Evolutionary conservation across 139 green algal genomes (phyloP), one percentile per base, ranked within the genome.

Genomic region (Tetratostichococcus sp.): DNA sequence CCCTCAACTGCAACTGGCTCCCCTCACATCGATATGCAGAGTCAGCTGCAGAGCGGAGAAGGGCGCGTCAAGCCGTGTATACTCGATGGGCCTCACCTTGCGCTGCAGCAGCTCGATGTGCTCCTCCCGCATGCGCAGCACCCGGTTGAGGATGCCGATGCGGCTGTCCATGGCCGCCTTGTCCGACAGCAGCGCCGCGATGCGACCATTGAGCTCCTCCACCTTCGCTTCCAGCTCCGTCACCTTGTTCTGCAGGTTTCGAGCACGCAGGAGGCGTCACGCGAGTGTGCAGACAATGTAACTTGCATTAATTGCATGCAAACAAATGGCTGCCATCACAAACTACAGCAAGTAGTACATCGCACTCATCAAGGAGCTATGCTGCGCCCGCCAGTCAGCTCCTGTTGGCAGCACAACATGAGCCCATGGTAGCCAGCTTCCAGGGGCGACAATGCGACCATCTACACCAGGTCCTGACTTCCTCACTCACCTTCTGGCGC

Each of bases 401-500:
- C n/a, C n/a, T n/a, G n/a, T n/a, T n/a, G n/a, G n/a, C n/a, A n/a
- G n/a, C n/a, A n/a, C n/a, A n/a, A n/a, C n/a, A n/a, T n/a, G n/a
- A n/a, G n/a, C n/a, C n/a, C n/a, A n/a, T n/a, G n/a, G n/a, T n/a
- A n/a, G n/a, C n/a, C n/a, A n/a, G n/a, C n/a, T n/a, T n/a, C n/a
- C n/a, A n/a, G n/a, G n/a, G n/a, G n/a, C n/a, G n/a, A n/a, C n/a
- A n/a, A n/a, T n/a, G n/a, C n/a, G n/a, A n/a, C n/a, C n/a, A n/a
- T n/a, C n/a, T n/a, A n/a, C n/a, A n/a, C n/a, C n/a, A n/a, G n/a
- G n/a, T n/a, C n/a, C n/a, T n/a, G n/a, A n/a, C n/a, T n/a, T n/a
- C n/a, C 50, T 62, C 72, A 23, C 73, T 22, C 65, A 86, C 80
- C 80, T 90, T 90, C 68, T 92, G 87, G 1, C 87, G 71, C 83